Evolutionary conservation across 768 basidiomycete species (phyloP), one percentile per base, ranked within the genome.

Genomic region (Mycena belliarum): DNA sequence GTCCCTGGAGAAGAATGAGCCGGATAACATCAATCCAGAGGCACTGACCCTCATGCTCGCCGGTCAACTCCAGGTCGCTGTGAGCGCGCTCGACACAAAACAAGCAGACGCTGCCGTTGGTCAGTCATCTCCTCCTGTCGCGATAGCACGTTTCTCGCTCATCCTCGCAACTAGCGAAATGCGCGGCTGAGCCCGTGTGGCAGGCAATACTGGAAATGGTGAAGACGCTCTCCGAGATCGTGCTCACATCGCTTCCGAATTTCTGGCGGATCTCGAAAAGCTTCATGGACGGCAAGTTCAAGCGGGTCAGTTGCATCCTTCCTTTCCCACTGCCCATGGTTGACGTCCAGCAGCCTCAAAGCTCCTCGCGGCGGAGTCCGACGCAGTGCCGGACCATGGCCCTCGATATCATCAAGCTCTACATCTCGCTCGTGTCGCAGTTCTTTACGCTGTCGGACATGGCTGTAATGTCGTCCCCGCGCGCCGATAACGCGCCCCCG

Each of bases 201-300:
- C 82, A 86, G 64, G 84, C 86, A 2, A 83, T 90, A 25, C 77
- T 85, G 49, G 82, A 86, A 38, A 78, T 98, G 77, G 85, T 94
- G 47, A 95, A 93, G 75, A 86, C 81, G 63, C 70, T 94, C n/a
- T 94, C 93, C 4, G 95, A 98, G 69, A 83, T 83, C 38, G 81
- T 98, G 71, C 71, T 95, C 14, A 78, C 87, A n/a, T 82, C 89
- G 2, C 80, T 99, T 23, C 95, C 96, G 15, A 92, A 83, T 65
- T 98, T 98, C 74, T 96, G 94, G 93, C 89, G 87, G 68, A 91
- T 99, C 46, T 88, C 91, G 2, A 91, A 85, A 71, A 86, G 83
- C 23, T 96, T 95, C 68, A 86, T 95, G 75, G 95, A 97, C 41
- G 96, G 97, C 6, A 94, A 91, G 71, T 95, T 91, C 70, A 89